Percentiles rank a stretch among this genome's conserved stretches.
Evolutionary conservation across 2,329 filamentous ascomycete species (phyloP).

Genomic region (Ceratocystis harringtonii): DNA sequence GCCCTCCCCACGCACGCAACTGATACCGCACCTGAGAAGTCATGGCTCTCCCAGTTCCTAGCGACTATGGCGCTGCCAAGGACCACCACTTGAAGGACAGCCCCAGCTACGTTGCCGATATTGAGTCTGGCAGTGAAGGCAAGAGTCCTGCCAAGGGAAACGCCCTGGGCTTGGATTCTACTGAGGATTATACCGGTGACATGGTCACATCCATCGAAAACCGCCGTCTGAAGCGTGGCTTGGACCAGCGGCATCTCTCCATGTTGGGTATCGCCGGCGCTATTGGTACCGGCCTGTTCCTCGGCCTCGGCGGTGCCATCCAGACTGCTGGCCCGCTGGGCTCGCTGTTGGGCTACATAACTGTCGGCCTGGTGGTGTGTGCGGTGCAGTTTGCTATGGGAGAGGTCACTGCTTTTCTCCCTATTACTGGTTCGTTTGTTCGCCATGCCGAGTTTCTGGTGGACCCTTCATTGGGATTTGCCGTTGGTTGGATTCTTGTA

Average conservation of each 20-base stretch:
- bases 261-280: slow-evolving; percentile 48
- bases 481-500: slow-evolving; percentile 39
- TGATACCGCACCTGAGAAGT: neutral
- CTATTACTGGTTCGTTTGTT: slow-evolving; percentile 48
- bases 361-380: slow-evolving; percentile 41
- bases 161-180: slow-evolving; percentile 8
- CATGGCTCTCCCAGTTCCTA: neutral
- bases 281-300: slow-evolving; percentile 46
- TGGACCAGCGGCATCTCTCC: slow-evolving; percentile 38
- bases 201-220: slow-evolving; percentile 35
- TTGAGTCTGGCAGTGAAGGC: slow-evolving; percentile 5
- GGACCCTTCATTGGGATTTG: slow-evolving; percentile 44
- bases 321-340: slow-evolving; percentile 35
- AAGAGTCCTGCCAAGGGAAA: slow-evolving; percentile 4
- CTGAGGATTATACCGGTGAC: slow-evolving; percentile 26
- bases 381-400: slow-evolving; percentile 44
- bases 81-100: neutral
- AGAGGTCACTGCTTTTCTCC: slow-evolving; percentile 44
- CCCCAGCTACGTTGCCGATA: neutral
- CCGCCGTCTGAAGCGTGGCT: slow-evolving; percentile 32
- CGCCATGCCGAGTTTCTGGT: slow-evolving; percentile 45
- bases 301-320: slow-evolving; percentile 41
- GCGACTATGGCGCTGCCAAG: slow-evolving; percentile 3
- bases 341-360: slow-evolving; percentile 37
- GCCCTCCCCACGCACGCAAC: neutral